Evolutionary conservation across 192 early-diverging fungal species (phyloP), one percentile per base, ranked within the genome.

Genomic region (Rhizophlyctis rosea): DNA sequence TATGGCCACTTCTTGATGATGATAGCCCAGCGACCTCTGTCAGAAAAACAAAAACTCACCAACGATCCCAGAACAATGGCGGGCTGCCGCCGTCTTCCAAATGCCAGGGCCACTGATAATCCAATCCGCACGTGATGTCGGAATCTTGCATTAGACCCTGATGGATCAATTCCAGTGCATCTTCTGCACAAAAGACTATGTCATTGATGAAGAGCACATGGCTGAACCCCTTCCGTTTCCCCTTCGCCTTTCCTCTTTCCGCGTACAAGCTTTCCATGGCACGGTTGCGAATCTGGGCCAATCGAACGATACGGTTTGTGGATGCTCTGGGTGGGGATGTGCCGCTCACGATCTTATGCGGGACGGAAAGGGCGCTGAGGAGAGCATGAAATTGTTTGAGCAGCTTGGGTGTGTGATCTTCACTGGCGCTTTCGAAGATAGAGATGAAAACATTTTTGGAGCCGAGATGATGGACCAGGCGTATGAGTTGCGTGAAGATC

Each of bases 351-450:
- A 78, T 63, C 0, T 21, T 32, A 60, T 81, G 69, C 24, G 60
- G 47, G 24, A 77, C 68, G 1, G 44, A 55, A 3, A 78, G 27
- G 3, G 34, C 33, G n/a, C n/a, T 35, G 5, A 77, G 48, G 3
- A 59, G 58, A 2, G 30, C 5, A 4, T 55, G 27, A 13, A 77
- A 65, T 24, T 35, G 51, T 2, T 28, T 50, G 33, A 80, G 56
- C 77, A 71, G 4, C 49, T 30, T 35, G 68, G 71, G 30, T n/a
- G 78, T 80, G 13, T 33, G 51, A 36, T 80, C 78, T 0, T 48
- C 51, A 1, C 76, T 77, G 34, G 73, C 78, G 49, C 75, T 80
- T 35, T 80, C 78, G 49, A 68, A 80, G 2, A 80, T 61, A 21
- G 76, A 77, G 24, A 80, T 21, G 58, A 78, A 80, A 16, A 73